A percentile compares a stretch with the other conserved stretches of the same genome.
Conservation (phyloP, 257 asterid species). For the Forsythia suspensa region DNA sequence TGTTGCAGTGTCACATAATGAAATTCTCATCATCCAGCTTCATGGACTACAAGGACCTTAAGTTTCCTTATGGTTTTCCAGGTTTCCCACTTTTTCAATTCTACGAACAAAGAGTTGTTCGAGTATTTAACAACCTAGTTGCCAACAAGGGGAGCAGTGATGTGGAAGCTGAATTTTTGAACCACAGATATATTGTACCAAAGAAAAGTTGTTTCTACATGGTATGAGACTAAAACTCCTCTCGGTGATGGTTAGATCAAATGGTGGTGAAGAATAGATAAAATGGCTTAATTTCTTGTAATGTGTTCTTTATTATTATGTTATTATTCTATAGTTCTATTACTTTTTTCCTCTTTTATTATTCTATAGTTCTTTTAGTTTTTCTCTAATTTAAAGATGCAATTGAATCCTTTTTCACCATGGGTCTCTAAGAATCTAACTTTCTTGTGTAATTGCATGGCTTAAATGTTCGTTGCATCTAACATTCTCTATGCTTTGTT, state of each 20-base stretch:
- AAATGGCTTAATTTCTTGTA: not conserved
- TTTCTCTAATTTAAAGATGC: not conserved
- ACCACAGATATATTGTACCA: conserved; percentile 63
- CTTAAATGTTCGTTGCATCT: conserved; percentile 15
- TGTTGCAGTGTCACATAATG: not conserved
- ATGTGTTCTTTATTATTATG: not conserved
- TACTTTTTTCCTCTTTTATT: not conserved
- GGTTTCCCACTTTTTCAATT: conserved; percentile 30
- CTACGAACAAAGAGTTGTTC: conserved; percentile 33
- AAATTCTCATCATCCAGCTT: not conserved
- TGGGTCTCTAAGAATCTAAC: not conserved
- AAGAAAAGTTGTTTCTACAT: conserved; percentile 67
- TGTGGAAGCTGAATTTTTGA: conserved; percentile 61
- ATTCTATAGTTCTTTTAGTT: not conserved
- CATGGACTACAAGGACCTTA: not conserved
- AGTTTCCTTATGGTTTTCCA: conserved; percentile 27
- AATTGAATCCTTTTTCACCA: not conserved
- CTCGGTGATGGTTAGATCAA: not conserved
- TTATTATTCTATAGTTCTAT: not conserved
- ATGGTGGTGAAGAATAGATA: not conserved
- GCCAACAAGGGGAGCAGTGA: conserved; percentile 51
- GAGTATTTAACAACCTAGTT: conserved; percentile 57
- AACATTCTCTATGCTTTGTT: conserved; percentile 23
- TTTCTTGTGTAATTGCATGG: not conserved
- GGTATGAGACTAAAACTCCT: conserved; percentile 43